Evolutionary conservation across 1,284 basidiomycete genomes (phyloP).

Genomic region (Ceratobasidium sp.): DNA sequence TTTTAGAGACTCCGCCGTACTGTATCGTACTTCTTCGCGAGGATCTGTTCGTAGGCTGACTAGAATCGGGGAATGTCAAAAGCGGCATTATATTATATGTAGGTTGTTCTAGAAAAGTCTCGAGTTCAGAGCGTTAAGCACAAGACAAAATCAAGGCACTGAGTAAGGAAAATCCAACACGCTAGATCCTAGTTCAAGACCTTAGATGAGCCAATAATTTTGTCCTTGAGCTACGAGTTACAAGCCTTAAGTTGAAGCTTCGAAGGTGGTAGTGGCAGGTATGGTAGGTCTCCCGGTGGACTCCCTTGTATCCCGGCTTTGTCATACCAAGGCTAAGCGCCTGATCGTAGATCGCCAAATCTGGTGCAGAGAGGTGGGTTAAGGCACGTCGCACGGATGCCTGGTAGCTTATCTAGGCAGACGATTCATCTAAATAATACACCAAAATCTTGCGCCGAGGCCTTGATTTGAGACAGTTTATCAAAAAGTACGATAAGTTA

Average conservation of each 20-base stretch:
- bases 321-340: neutral
- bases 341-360: neutral
- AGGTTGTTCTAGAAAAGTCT: neutral
- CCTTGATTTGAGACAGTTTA: neutral
- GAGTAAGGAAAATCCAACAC: neutral
- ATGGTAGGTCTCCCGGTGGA: neutral
- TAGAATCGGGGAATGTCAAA: conserved; percentile 3
- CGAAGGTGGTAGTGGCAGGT: neutral
- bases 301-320: too few species aligned
- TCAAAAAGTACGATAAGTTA: conserved; percentile 19
- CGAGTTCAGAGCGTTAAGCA: neutral
- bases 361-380: too few species aligned
- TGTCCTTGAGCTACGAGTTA: neutral
- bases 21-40: conserved; percentile 19
- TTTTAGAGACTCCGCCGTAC: neutral
- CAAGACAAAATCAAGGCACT: neutral
- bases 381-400: too few species aligned
- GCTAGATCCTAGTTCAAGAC: neutral
- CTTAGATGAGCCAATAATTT: neutral
- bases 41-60: neutral
- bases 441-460: too few species aligned
- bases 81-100: conserved; percentile 11
- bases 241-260: neutral
- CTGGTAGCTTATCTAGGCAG: too few species aligned
- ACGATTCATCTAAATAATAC: too few species aligned